Base-by-base conservation (phyloP, 306 rosid genomes). In the Cucurbita ficifolia region DNA sequence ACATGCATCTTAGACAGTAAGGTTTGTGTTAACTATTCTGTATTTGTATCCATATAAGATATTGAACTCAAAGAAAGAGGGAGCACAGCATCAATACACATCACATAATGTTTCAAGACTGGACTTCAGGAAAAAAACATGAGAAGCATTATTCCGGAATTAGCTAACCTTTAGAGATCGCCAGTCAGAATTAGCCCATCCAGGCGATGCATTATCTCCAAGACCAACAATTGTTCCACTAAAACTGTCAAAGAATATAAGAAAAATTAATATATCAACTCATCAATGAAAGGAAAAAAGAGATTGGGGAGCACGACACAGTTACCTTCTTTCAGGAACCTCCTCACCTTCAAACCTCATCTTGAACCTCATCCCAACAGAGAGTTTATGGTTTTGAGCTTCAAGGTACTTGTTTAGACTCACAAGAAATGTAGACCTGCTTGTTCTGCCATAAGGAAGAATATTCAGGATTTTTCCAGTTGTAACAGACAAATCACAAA, bases 271-370 rank as follows among this genome's bases (percentile, higher is more conserved):
- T 42, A 42, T 21, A 38, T 12, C 12, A 22, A 10, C 18, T 11
- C 22, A 49, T 2, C 53, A 38, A 18, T 48, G 33, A 75, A 50
- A 29, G 56, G 40, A 62, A 46, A 59, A 75, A 36, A 36, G 29
- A 51, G 39, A 69, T 24, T 6, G 33, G 29, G 19, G 5, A 53
- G 35, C 51, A 52, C 10, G 4, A 38, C 36, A 72, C 39, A 13
- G 56, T 42, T 83, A 93, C 98, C 98, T 93, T 86, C 98, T 89
- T 81, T 93, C 97, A 76, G 98, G 98, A 69, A 90, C 97, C 79
- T 93, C 98, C 82, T 93, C 98, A 5, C 97, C 98, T 88, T 93
- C 98, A 51, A 93, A 93, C 79, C 98, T 88, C 98, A 93, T 93
- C 81, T 86, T 90, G 82, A 93, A 93, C 86, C 98, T 89, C 98